Conservation (phyloP, 164 flowering plant species). For the Vitis riparia region DNA sequence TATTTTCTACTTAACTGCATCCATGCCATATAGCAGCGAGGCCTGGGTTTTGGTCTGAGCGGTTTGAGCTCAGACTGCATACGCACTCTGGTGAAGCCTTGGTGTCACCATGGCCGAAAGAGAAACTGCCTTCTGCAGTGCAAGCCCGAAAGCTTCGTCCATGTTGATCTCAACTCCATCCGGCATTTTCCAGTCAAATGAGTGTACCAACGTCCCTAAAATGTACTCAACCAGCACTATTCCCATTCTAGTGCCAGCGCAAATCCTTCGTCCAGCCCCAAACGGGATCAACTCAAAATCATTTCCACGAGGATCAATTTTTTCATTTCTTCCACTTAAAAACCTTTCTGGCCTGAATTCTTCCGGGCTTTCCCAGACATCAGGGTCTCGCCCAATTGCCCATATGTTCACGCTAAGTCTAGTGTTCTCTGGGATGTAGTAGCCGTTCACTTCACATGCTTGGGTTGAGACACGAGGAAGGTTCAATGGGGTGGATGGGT, state of each 20-base stretch:
- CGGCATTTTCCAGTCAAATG: conserved; percentile 32
- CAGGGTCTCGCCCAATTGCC: conserved; percentile 36
- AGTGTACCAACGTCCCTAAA: conserved; percentile 29
- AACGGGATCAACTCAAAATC: conserved; percentile 8
- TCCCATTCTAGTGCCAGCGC: conserved; percentile 34
- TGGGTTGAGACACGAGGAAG: conserved; percentile 30
- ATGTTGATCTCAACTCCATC: conserved; percentile 26
- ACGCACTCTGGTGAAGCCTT: conserved; percentile 7
- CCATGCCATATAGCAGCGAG: too few relatives aligned
- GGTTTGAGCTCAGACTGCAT: not conserved
- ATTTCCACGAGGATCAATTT: conserved; percentile 30
- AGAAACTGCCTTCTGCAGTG: conserved; percentile 27
- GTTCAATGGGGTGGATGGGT: conserved; percentile 33
- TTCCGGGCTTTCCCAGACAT: conserved; percentile 28
- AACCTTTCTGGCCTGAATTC: conserved; percentile 30
- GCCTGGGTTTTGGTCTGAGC: not conserved
- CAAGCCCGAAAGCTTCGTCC: conserved; percentile 35
- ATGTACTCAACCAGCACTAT: conserved; percentile 29
- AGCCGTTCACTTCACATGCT: conserved; percentile 27
- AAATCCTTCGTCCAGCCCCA: conserved; percentile 40
- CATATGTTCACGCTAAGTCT: conserved; percentile 30
- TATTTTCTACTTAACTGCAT: too few relatives aligned
- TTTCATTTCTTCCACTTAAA: conserved; percentile 5
- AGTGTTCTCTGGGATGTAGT: conserved; percentile 24
- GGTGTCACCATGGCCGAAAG: conserved; percentile 20